Base-by-base conservation (phyloP, 2,329 filamentous ascomycete species). In the Trichoderma atroviride region DNA sequence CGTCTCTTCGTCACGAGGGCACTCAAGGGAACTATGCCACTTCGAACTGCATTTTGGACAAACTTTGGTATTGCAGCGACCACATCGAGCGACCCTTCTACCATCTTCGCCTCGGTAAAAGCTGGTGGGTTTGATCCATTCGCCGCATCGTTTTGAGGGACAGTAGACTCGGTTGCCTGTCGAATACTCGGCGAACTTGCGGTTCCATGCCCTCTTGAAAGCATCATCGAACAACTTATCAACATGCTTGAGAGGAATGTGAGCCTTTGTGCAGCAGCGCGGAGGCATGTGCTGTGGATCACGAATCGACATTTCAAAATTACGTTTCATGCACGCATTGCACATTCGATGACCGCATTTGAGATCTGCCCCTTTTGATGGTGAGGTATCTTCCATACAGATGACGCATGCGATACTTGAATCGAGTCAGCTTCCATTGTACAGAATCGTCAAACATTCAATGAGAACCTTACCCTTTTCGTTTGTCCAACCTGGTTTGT, bases 261-360 rank as follows among this genome's bases (percentile, higher is more conserved):
- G 86, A 14, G 93, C 88, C 24, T 86, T 75, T 3, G 87, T 91
- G 79, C 93, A 97, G 79, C 93, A 97, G 76, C 85, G 87, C 0
- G 94, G 94, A 22, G 94, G 93, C 92, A 97, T 96, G 73, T 93
- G 89, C 70, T 89, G 86, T 1, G 92, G 89, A 76, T 96, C 92
- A 53, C 85, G 89, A 71, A 94, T 84, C 13, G 93, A 96, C 71
- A 93, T 84, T 66, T 85, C 88, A 80, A 96, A 97, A 69, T 88
- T 86, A 61, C 89, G 87, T 78, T 89, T 91, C 52, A 97, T 83
- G 78, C 94, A 97, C 9, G 85, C 78, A 72, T 91, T 85, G 79
- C 94, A 97, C 91, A 95, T 94, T 71, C 89, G 87, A 79, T 97
- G 93, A 3, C 89, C 89, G 77, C 94, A 97, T 73, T 88, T 86